phyloP scores from a whole-genome alignment of 805 yeast genomes.

The Babjeviella inositovora region DNA sequence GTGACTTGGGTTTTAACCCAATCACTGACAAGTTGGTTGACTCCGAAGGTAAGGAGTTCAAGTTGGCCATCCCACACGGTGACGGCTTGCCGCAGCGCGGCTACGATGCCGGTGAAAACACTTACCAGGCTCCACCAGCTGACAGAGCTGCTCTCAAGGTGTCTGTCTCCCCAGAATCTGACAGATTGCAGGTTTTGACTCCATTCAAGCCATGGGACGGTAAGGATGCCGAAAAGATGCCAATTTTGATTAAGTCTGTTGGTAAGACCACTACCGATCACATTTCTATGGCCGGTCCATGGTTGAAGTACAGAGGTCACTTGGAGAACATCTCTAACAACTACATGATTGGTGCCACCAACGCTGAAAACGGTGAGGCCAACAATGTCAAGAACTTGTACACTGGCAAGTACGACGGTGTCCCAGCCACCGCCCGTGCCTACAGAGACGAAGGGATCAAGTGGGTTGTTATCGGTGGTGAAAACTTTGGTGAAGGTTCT shows the following conservation, averaged over 20 bases:
- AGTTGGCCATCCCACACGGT: conserved; percentile 76
- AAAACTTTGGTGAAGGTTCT: conserved; percentile 99
- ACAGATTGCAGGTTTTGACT: conserved; percentile 86
- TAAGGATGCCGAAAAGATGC: conserved; percentile 77
- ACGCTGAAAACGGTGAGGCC: conserved; percentile 91
- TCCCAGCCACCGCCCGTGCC: conserved; percentile 90
- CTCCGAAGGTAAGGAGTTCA: conserved; percentile 81
- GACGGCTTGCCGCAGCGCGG: conserved; percentile 83
- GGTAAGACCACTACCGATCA: conserved; percentile 99
- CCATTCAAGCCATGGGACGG: conserved; percentile 97
- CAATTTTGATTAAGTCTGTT: conserved; percentile 87
- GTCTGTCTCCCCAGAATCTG: conserved; percentile 74
- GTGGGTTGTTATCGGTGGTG: conserved; percentile 98
- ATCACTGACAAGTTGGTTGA: conserved; percentile 78
- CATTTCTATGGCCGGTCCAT: conserved; percentile 99
- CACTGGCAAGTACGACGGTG: conserved; percentile 88
- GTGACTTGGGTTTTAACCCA: conserved; percentile 95
- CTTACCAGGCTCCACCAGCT: conserved; percentile 93
- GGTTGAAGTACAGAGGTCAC: conserved; percentile 99
- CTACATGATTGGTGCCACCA: conserved; percentile 99
- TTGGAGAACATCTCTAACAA: conserved; percentile 96
- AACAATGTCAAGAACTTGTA: conserved; percentile 78
- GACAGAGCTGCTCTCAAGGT: conserved; percentile 69
- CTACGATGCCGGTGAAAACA: conserved; percentile 85
- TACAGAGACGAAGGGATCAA: conserved; percentile 86